Evolutionary conservation across 2,329 filamentous ascomycete genomes (phyloP).

Genomic region (Fonsecaea pugnacius): DNA sequence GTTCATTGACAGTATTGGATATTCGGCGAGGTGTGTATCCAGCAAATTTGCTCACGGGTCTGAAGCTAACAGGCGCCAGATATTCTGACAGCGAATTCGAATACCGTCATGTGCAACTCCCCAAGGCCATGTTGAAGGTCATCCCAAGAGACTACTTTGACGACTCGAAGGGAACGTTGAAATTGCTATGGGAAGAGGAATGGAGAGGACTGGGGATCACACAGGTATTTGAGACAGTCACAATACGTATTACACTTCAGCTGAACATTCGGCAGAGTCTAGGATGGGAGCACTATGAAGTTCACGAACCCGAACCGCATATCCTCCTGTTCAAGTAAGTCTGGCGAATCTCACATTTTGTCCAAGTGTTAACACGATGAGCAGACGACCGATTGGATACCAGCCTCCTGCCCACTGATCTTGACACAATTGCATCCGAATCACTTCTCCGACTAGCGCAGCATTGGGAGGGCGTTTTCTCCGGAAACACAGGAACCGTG

Average conservation of each 20-base stretch:
- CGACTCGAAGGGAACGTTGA: conserved; percentile 83
- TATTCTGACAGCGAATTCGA: conserved; percentile 93
- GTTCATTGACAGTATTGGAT: conserved; percentile 91
- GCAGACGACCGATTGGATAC: conserved; percentile 81
- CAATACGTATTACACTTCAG: background rate
- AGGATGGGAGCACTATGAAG: conserved; percentile 99
- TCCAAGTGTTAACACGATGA: conserved; percentile 32
- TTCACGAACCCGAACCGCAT: conserved; percentile 97
- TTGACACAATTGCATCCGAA: conserved; percentile 20
- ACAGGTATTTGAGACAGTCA: conserved; percentile 64
- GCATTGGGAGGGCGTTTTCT: conserved; percentile 36
- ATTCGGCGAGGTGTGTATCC: conserved; percentile 75
- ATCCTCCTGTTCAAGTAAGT: conserved; percentile 97
- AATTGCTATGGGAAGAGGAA: conserved; percentile 97
- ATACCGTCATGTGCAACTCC: conserved; percentile 96
- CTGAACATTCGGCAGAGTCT: conserved; percentile 69
- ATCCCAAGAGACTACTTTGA: conserved; percentile 97
- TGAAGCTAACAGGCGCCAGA: conserved; percentile 53
- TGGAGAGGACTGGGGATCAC: conserved; percentile 97
- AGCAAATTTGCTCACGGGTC: background rate
- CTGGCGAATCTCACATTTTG: conserved; percentile 2
- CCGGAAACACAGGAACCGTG: conserved; percentile 25
- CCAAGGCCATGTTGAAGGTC: conserved; percentile 96
- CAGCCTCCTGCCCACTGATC: conserved; percentile 64
- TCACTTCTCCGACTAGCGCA: conserved; percentile 29